A percentile compares a stretch with the other conserved stretches of the same genome.
These are phyloP conservation scores for Aspergillus hiratsukae DNA, from an alignment of 2,329 filamentous ascomycete genomes.

Conservation along the genomic window DNA sequence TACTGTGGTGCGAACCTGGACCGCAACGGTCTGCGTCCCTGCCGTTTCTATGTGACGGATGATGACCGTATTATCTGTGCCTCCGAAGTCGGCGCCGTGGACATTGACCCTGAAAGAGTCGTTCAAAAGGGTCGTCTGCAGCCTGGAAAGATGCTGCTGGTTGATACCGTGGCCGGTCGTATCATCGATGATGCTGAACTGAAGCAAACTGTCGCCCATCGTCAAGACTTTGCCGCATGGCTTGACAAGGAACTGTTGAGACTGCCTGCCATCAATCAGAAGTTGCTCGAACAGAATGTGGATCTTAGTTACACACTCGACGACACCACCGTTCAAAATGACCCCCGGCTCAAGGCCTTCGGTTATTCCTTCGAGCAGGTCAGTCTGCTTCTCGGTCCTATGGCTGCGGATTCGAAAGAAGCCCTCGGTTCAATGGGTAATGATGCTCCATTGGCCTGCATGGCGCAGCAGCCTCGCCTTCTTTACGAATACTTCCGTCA, in stretches of 20 bases:
- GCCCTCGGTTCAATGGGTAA: slow-evolving; percentile 97
- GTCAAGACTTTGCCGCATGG: slow-evolving; percentile 85
- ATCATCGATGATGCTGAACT: slow-evolving; percentile 93
- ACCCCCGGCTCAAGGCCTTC: slow-evolving; percentile 77
- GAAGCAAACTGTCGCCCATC: slow-evolving; percentile 80
- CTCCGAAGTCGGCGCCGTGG: slow-evolving; percentile 91
- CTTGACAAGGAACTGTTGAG: slow-evolving; percentile 80
- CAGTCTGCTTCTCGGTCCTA: slow-evolving; percentile 82
- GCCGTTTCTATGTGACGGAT: slow-evolving; percentile 94
- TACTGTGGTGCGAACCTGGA: slow-evolving; percentile 97
- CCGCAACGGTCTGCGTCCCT: slow-evolving; percentile 89
- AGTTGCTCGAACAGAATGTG: slow-evolving; percentile 50
- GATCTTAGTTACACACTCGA: slow-evolving; percentile 67
- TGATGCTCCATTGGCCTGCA: slow-evolving; percentile 84
- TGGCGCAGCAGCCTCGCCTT: slow-evolving; percentile 82
- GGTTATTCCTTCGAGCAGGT: slow-evolving; percentile 96
- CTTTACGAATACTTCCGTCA: slow-evolving; percentile 97
- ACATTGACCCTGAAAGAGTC: slow-evolving; percentile 82
- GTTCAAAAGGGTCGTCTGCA: slow-evolving; percentile 91
- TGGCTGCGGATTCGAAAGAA: slow-evolving; percentile 97
- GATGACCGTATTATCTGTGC: slow-evolving; percentile 97
- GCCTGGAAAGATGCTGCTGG: slow-evolving; percentile 91
- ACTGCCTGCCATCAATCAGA: slow-evolving; percentile 67
- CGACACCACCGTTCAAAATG: slow-evolving; percentile 70
- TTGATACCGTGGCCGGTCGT: slow-evolving; percentile 83